phyloP scores from a whole-genome alignment of 257 asterid genomes.

The Penstemon davidsonii region DNA sequence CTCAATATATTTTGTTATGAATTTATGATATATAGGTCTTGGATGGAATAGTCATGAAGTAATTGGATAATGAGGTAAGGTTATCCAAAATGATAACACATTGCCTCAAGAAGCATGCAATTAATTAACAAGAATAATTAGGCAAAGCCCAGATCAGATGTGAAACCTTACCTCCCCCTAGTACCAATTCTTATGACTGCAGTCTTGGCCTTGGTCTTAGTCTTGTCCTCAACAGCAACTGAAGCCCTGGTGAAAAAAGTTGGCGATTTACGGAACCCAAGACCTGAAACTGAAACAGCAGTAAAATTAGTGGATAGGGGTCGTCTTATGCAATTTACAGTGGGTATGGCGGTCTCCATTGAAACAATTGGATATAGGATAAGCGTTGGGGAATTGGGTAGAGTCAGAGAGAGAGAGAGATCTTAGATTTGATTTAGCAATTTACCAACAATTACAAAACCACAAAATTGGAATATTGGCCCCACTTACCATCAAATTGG shows the following conservation, averaged over 20 bases:
- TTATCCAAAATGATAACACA: background rate
- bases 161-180: slow-evolving; percentile 49
- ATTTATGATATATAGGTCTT: no score
- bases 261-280: slow-evolving; percentile 31
- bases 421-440: no score
- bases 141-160: slow-evolving; percentile 10
- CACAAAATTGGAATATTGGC: no score
- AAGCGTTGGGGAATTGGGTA: no score
- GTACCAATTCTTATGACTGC: slow-evolving; percentile 61
- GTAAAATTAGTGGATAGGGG: slow-evolving; percentile 20
- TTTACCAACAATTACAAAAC: no score
- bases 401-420: no score
- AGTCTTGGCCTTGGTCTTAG: slow-evolving; percentile 35
- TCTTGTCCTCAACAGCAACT: slow-evolving; percentile 37
- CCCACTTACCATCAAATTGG: no score
- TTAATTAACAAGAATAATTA: background rate
- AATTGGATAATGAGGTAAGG: no score
- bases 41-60: no score
- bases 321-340: slow-evolving; percentile 22
- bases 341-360: slow-evolving; percentile 37
- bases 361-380: background rate
- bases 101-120: background rate
- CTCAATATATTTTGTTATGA: no score
- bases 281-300: slow-evolving; percentile 29
- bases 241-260: slow-evolving; percentile 35